These are phyloP conservation scores for Fusarium bactridioides DNA, from an alignment of 2,329 filamentous ascomycete genomes.

Conservation along the genomic window DNA sequence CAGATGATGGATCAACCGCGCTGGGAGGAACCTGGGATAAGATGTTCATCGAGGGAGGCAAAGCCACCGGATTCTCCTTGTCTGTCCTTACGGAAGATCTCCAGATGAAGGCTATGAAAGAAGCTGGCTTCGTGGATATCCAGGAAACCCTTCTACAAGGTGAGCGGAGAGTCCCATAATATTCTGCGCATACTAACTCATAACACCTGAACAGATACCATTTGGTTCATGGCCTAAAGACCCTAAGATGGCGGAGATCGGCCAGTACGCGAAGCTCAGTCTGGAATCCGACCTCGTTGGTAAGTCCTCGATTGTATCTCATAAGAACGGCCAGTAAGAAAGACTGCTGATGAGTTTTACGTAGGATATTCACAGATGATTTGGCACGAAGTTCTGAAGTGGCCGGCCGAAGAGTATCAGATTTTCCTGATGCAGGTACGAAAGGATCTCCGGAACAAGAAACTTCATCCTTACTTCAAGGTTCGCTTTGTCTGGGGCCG, in stretches of 20 bases:
- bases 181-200: background rate
- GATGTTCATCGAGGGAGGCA: conserved; percentile 9
- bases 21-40: conserved; percentile 6
- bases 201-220: background rate
- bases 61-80: background rate
- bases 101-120: conserved; percentile 8
- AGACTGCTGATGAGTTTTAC: no score
- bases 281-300: conserved; percentile 16
- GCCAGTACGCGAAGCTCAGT: conserved; percentile 10
- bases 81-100: conserved; percentile 1
- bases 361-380: conserved; percentile 7
- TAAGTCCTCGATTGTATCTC: background rate
- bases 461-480: conserved; percentile 10
- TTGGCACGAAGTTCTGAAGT: conserved; percentile 15
- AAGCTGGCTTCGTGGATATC: conserved; percentile 13
- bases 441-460: conserved; percentile 9
- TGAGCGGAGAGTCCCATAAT: background rate
- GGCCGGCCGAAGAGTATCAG: conserved; percentile 8
- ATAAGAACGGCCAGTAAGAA: background rate
- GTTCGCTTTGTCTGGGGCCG: conserved; percentile 12
- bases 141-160: conserved; percentile 1
- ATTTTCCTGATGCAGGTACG: conserved; percentile 11
- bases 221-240: conserved; percentile 14
- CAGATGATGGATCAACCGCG: background rate
- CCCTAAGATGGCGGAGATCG: conserved; percentile 1